phyloP scores from a whole-genome alignment of 202 grass and related monocot species.

The Carex arenaria region DNA sequence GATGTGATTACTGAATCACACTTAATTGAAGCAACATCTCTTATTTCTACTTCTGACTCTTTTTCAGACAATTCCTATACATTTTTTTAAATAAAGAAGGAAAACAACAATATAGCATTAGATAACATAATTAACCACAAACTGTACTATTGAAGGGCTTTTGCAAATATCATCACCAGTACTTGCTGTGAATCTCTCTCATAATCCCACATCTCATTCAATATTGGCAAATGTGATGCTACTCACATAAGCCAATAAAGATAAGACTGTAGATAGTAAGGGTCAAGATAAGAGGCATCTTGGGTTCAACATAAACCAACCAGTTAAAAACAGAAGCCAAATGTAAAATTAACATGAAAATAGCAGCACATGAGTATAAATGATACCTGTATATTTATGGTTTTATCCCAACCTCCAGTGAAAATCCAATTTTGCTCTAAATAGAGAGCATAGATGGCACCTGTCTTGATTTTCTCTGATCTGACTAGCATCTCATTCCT shows the following conservation, averaged over 20 bases:
- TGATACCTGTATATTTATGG: slow-evolving; percentile 60
- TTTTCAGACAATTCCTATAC: slow-evolving; percentile 54
- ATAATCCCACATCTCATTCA: background rate
- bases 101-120: background rate
- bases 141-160: background rate
- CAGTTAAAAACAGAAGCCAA: background rate
- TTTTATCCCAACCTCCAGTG: slow-evolving; percentile 81
- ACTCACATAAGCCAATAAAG: background rate
- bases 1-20: slow-evolving; percentile 78
- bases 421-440: slow-evolving; percentile 62
- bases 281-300: background rate
- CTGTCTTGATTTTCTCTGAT: slow-evolving; percentile 58
- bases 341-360: background rate
- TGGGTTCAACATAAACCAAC: background rate
- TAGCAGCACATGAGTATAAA: background rate
- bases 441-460: slow-evolving; percentile 70
- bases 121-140: slow-evolving; percentile 10
- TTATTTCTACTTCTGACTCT: slow-evolving; percentile 62
- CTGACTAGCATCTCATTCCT: slow-evolving; percentile 68
- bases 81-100: background rate
- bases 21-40: slow-evolving; percentile 51
- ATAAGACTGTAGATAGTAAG: background rate
- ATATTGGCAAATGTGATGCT: background rate
- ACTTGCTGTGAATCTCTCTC: background rate
- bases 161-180: background rate